Percentiles rank a stretch among this genome's conserved stretches.
phyloP scores from a whole-genome alignment of 2,329 filamentous ascomycete species.

The Colletotrichum sojae region DNA sequence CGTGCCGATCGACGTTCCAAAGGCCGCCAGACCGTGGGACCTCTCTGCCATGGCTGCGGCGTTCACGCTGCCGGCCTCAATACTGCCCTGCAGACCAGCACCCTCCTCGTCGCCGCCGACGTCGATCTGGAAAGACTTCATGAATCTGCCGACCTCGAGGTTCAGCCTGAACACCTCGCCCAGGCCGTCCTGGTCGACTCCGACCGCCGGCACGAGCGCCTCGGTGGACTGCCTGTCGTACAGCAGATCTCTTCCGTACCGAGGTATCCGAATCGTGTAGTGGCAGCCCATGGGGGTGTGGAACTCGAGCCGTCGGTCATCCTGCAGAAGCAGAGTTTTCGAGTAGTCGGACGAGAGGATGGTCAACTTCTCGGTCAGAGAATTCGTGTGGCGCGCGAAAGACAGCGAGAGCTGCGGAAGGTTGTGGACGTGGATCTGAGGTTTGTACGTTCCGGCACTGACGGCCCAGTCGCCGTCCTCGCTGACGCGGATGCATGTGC shows the following conservation, averaged over 20 bases:
- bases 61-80: constrained; percentile 89
- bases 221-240: constrained; percentile 89
- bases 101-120: constrained; percentile 84
- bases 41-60: constrained; percentile 88
- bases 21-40: constrained; percentile 91
- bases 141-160: constrained; percentile 91
- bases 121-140: constrained; percentile 93
- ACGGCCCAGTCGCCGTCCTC: constrained; percentile 90
- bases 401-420: constrained; percentile 94
- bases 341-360: constrained; percentile 92
- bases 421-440: constrained; percentile 94
- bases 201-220: constrained; percentile 88
- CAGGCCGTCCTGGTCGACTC: constrained; percentile 85
- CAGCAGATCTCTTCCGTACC: constrained; percentile 90
- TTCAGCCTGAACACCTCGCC: constrained; percentile 96
- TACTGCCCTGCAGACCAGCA: constrained; percentile 86
- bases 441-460: constrained; percentile 83
- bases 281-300: constrained; percentile 92
- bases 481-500: constrained; percentile 88
- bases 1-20: constrained; percentile 94
- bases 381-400: constrained; percentile 91
- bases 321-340: constrained; percentile 94
- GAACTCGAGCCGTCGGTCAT: constrained; percentile 91
- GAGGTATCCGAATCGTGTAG: constrained; percentile 88
- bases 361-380: constrained; percentile 91